Evolutionary conservation across 352 stramenopile genomes (phyloP), one percentile per base, ranked within the genome.

Genomic region (Globisporangium paroecandrum): DNA sequence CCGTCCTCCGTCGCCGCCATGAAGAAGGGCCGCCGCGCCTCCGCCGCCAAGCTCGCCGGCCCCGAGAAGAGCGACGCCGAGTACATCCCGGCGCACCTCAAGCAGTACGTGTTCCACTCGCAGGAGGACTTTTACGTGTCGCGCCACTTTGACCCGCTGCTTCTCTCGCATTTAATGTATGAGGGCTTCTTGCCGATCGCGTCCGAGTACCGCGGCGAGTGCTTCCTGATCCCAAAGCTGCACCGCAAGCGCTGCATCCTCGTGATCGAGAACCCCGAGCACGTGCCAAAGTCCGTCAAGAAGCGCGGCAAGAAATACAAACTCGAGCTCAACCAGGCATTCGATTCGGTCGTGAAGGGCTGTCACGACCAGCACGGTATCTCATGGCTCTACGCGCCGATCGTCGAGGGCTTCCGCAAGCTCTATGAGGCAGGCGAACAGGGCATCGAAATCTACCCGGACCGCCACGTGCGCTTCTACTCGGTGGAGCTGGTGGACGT

Each of bases 151-250:
- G 85, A 98, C 46, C 83, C 88, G 20, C 62, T 92, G 71, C 72
- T 98, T 51, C 75, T 98, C 32, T 83, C 79, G 54, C 90, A 97
- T 70, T 79, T 98, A 58, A 98, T 98, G 90, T 90, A 81, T 64
- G 90, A 98, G 70, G 94, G 94, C n/a, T 98, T 98, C 65, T 76
- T 98, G 63, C 94, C 94, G 34, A 98, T 98, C 68, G 94, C 94
- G 4, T 96, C 90, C 41, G 79, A 94, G 53, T 89, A 85, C 73
- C 76, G 79, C 32, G 77, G 69, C 32, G 72, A 82, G 51, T 85
- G 76, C 55, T 89, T 94, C 64, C 70, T 97, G 51, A 68, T 97
- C 60, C 91, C 92, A 12, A 98, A 98, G 71, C 78, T 98, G 54
- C 91, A 98, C 69, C 77, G 88, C 49, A 77, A 97, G 73, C 89